Evolutionary conservation across 2,329 filamentous ascomycete genomes (phyloP), one percentile per base, ranked within the genome.

Genomic region (Pyrenophora teres): DNA sequence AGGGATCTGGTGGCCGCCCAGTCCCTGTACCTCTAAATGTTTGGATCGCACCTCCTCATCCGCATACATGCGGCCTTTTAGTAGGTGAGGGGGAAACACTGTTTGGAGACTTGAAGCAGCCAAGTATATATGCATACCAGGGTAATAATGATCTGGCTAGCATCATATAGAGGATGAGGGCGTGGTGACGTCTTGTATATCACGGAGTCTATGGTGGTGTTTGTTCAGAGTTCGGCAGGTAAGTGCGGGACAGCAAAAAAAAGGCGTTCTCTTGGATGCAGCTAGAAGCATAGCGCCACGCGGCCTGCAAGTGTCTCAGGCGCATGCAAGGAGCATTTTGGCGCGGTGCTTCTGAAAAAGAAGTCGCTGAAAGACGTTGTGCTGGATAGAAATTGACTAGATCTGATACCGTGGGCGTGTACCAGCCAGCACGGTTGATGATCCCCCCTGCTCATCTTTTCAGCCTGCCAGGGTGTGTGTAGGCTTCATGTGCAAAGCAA

Each of bases 1-100:
- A 84, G 94, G 68, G 94, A 97, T 73, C 92, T 99, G 72, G 93
- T 99, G 52, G 92, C 93, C 19, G 91, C 93, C 40, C 92, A 97
- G 79, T 95, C 89, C 65, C 79, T 97, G 74, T 97, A 97, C 72
- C 81, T 97, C 46, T 75, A 55, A 55, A 65, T 52, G 31, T n/a
- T 46, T 55, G 39, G 44, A 45, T 43, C 19, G 19, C 19, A 21
- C 3, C 19, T 21, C 19, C 19, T 21, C 19, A 21, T 21, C 19
- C 19, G 19, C 19, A 21, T 21, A 21, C 19, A 2, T 21, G 19
- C 3, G 19, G 19, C 5, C 19, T 21, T 21, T 21, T 3, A 21
- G 19, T 21, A 21, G 19, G 19, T 21, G 5, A 21, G 19, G 19
- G 19, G 5, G 5, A 21, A 21, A 21, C 19, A 21, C 19, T 21